Conservation (phyloP, 805 yeast species). For the Monosporozyma unispora region DNA sequence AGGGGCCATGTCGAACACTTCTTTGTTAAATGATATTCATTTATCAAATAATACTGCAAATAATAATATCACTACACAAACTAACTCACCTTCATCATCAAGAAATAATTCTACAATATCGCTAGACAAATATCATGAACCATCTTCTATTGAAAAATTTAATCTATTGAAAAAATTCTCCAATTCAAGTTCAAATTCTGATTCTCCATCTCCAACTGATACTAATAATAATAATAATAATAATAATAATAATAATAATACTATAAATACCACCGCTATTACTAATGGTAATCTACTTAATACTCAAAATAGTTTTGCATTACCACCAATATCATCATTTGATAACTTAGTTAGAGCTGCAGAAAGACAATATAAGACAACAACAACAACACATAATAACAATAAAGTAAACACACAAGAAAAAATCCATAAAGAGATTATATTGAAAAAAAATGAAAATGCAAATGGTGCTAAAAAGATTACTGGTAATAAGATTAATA, state of each 20-base stretch:
- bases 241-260: too few relatives aligned
- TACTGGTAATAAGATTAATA: constrained; percentile 20
- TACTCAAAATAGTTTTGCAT: constrained; percentile 2
- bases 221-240: background rate
- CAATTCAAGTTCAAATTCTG: background rate
- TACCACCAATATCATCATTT: constrained; percentile 28
- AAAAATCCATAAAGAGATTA: background rate
- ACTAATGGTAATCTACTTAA: background rate
- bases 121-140: constrained; percentile 9
- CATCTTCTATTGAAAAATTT: constrained; percentile 7
- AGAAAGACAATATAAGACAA: constrained; percentile 15
- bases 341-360: constrained; percentile 25
- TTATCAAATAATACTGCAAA: too few relatives aligned
- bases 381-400: background rate
- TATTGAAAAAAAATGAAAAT: background rate
- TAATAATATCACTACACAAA: background rate
- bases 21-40: background rate
- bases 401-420: background rate
- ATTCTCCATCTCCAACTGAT: background rate
- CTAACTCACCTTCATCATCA: background rate
- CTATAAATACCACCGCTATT: too few relatives aligned
- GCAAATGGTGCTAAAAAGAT: background rate
- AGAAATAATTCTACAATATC: constrained; percentile 1
- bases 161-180: background rate
- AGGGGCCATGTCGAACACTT: background rate